Evolutionary conservation across 108 stramenopile genomes (phyloP), one percentile per base, ranked within the genome.

Genomic region (Nitzschia sp.): DNA sequence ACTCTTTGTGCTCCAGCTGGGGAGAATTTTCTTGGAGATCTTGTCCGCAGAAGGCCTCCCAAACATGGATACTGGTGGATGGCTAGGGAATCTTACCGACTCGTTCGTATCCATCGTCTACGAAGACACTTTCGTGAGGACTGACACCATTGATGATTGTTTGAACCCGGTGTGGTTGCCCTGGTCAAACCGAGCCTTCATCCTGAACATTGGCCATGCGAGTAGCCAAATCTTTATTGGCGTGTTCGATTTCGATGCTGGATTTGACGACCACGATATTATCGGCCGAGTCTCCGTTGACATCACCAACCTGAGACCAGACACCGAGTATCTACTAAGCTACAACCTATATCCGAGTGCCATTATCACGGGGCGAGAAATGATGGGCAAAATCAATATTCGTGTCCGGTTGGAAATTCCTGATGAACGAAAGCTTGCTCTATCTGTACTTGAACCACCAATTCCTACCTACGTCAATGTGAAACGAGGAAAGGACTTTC

Each of bases 181-280:
- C 9, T 94, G 93, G 93, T 74, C 84, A 18, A 68, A 85, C 46
- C 83, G 93, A 32, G 93, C 93, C 0, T 91, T 91, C 64, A 66
- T 82, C 30, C 82, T 91, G 9, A 72, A 85, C 57, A 86, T 89
- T 59, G 71, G 69, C 64, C 88, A 91, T 75, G 76, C 87, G 21
- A 83, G 81, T 46, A 80, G 82, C 24, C 79, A 79, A 27, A 51
- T 94, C 11, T 74, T 77, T 51, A 27, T 94, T 29, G 90, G 83
- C 17, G 85, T 94, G 0, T 91, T 91, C 66, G 93, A 94, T 42
- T 82, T 60, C 54, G 93, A 94, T 73, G 49, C 31, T n/a, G 78
- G 68, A 32, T 29, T 80, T 21, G 35, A 35, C 33, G 54, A 82
- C 17, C 90, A 94, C 55, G 92, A 94, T 55, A 58, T 85, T 9